Percentiles rank a stretch among this genome's conserved stretches.
Conservation (phyloP, 2,329 filamentous ascomycete genomes). For the Pseudogymnoascus sp. region DNA sequence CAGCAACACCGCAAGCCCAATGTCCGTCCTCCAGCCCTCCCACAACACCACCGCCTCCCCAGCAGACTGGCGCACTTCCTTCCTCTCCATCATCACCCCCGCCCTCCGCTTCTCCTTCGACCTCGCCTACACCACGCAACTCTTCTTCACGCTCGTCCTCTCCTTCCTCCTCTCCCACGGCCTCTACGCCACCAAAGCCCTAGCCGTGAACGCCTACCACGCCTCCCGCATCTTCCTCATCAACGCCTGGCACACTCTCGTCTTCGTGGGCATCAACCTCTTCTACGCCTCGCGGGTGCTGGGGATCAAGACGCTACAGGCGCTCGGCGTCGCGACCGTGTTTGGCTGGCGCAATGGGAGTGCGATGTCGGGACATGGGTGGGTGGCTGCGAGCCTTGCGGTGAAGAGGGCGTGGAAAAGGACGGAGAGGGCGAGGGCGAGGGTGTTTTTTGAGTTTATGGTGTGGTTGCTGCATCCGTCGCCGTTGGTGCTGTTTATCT, state of each 20-base stretch:
- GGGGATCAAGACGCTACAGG: not conserved
- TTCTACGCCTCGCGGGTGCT: not conserved
- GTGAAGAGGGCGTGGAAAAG: not conserved
- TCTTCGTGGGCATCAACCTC: not conserved
- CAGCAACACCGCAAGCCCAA: not conserved
- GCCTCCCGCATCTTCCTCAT: not conserved
- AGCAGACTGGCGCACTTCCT: not conserved
- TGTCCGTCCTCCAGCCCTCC: not conserved
- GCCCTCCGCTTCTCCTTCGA: not conserved
- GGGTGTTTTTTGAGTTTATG: conserved; percentile 11
- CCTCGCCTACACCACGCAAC: not conserved
- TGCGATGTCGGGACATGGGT: not conserved
- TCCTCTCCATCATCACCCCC: not conserved
- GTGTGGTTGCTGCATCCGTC: conserved; percentile 11
- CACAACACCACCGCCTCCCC: not conserved
- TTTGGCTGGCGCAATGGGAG: not conserved
- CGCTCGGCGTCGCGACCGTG: not conserved
- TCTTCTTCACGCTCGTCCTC: not conserved
- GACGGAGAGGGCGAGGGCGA: conserved; percentile 7
- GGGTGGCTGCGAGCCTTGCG: not conserved
- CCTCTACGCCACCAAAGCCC: not conserved
- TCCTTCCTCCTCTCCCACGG: not conserved
- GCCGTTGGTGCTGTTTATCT: conserved; percentile 9
- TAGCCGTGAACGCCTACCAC: not conserved
- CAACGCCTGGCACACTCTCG: not conserved